Evolutionary conservation across 2,329 filamentous ascomycete genomes (phyloP).

Genomic region (Penicillium thymicola): DNA sequence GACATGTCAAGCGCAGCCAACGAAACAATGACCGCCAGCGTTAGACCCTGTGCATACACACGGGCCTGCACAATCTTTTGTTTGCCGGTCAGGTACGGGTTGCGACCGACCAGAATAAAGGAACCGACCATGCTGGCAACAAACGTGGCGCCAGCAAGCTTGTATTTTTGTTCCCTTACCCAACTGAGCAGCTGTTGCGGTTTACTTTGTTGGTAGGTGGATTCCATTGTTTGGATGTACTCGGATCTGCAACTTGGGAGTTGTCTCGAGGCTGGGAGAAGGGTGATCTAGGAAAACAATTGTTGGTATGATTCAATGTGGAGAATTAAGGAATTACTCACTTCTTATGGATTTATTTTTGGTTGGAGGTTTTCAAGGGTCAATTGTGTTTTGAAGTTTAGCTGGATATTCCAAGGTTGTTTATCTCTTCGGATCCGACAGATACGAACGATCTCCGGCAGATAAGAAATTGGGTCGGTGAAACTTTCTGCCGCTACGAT

Average conservation of each 20-base stretch:
- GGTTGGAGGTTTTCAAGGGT: neutral
- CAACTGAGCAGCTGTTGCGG: neutral
- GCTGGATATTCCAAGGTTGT: neutral
- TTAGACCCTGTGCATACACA: neutral
- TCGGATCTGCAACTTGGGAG: neutral
- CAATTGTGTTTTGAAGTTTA: neutral
- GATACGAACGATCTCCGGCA: neutral
- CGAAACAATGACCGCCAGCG: neutral
- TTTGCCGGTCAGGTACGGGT: neutral
- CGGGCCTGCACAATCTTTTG: neutral
- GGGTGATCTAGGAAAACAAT: neutral
- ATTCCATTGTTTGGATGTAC: neutral
- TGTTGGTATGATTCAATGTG: too few relatives aligned
- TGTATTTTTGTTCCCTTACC: neutral
- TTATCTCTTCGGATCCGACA: constrained; percentile 1
- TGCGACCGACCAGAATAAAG: neutral
- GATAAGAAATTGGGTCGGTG: neutral
- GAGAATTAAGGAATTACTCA: neutral
- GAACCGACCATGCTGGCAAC: neutral
- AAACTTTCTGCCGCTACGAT: neutral
- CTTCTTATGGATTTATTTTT: neutral
- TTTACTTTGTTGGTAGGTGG: neutral
- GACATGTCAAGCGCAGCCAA: neutral
- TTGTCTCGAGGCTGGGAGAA: neutral
- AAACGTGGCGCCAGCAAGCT: neutral